These are phyloP conservation scores for Magnusiomyces suaveolens DNA, from an alignment of 1,139 yeast genomes.

Conservation along the genomic window DNA sequence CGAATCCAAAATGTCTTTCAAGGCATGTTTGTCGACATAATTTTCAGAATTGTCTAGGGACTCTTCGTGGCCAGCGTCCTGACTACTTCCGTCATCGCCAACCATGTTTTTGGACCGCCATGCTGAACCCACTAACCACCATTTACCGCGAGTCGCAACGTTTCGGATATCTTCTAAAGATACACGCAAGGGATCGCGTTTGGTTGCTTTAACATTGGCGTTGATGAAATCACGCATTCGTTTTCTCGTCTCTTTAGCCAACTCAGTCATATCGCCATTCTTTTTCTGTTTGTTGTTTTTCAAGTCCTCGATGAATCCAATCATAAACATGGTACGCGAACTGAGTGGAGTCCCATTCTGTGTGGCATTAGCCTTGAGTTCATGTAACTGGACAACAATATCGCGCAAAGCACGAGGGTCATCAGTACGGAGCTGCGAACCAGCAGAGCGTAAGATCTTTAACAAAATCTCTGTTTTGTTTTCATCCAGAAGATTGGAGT, in stretches of 20 bases:
- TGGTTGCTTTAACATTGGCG: slow-evolving; percentile 30
- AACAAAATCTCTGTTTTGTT: slow-evolving; percentile 67
- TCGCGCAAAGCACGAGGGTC: slow-evolving; percentile 82
- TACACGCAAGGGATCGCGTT: slow-evolving; percentile 74
- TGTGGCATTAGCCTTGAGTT: slow-evolving; percentile 35
- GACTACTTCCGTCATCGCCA: slow-evolving; percentile 27
- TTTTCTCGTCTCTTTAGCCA: slow-evolving; percentile 40
- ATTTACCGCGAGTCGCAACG: slow-evolving; percentile 73
- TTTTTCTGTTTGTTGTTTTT: slow-evolving; percentile 70
- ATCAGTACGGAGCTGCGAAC: slow-evolving; percentile 78
- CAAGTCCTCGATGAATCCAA: slow-evolving; percentile 76
- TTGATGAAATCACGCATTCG: slow-evolving; percentile 65
- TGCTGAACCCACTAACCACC: slow-evolving; percentile 99
- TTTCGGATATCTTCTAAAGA: slow-evolving; percentile 70
- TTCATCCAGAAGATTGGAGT: slow-evolving; percentile 42
- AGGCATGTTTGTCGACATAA: slow-evolving; percentile 27
- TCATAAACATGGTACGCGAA: slow-evolving; percentile 64
- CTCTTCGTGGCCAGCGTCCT: slow-evolving; percentile 24
- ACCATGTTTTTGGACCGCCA: slow-evolving; percentile 47
- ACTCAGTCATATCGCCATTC: slow-evolving; percentile 35
- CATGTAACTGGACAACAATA: slow-evolving; percentile 52
- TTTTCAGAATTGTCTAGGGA: slow-evolving; percentile 11
- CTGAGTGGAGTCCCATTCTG: neutral
- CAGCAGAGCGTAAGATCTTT: slow-evolving; percentile 63
- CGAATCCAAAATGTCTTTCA: slow-evolving; percentile 50